phyloP scores from a whole-genome alignment of 495 filamentous ascomycete genomes.

The Immersiella caudata region DNA sequence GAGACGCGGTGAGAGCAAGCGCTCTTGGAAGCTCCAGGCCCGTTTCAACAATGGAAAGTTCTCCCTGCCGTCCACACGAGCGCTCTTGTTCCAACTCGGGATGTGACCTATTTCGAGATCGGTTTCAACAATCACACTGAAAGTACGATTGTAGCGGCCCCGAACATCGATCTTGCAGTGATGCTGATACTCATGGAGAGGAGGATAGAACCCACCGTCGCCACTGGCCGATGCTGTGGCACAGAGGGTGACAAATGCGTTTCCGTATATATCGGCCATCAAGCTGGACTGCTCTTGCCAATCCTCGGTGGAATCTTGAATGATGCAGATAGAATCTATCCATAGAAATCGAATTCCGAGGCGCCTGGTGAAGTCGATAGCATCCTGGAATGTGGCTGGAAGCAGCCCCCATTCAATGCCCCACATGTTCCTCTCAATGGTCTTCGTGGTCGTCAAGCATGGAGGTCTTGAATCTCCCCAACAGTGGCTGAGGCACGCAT shows the following conservation, averaged over 20 bases:
- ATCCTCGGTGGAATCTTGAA: slow-evolving; percentile 1
- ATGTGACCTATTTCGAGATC: background rate
- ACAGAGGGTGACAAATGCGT: slow-evolving; percentile 6
- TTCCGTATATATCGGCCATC: slow-evolving; percentile 13
- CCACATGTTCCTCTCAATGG: background rate
- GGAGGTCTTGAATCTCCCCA: background rate
- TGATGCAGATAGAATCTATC: slow-evolving; percentile 19
- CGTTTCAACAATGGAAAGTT: background rate
- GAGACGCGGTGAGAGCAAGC: slow-evolving; percentile 5
- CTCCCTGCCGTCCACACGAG: background rate
- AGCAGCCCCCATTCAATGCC: slow-evolving; percentile 6
- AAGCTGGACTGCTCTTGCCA: slow-evolving; percentile 3
- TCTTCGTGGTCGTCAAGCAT: background rate
- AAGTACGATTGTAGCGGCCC: background rate
- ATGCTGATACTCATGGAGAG: background rate
- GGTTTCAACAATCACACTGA: background rate
- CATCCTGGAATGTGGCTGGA: slow-evolving; percentile 11
- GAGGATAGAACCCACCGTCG: background rate
- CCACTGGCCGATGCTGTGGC: background rate
- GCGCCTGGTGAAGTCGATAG: slow-evolving; percentile 3
- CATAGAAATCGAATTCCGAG: slow-evolving; percentile 6
- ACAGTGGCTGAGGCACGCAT: slow-evolving; percentile 15
- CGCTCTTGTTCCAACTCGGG: background rate
- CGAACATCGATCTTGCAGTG: background rate
- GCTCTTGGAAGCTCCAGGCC: slow-evolving; percentile 15